Evolutionary conservation across 495 filamentous ascomycete species (phyloP).

Genomic region (Penicillium pulvis): DNA sequence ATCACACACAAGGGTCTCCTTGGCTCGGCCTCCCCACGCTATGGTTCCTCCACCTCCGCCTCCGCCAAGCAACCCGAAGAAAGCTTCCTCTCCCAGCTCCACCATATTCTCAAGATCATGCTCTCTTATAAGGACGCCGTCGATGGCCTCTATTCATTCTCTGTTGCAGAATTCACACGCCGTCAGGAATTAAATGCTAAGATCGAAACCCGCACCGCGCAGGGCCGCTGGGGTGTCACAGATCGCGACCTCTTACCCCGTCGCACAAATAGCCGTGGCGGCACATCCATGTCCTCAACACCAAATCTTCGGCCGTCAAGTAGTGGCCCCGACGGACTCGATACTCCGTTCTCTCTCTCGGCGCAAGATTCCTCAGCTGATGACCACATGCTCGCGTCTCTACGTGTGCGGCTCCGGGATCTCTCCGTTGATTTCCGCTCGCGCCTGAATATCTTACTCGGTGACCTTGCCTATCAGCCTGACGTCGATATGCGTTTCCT

Average conservation of each 20-base stretch:
- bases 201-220: constrained; percentile 64
- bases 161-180: constrained; percentile 87
- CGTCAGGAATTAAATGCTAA: constrained; percentile 81
- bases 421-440: constrained; percentile 74
- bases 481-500: constrained; percentile 96
- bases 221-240: constrained; percentile 63
- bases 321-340: constrained; percentile 31
- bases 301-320: constrained; percentile 31
- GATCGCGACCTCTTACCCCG: constrained; percentile 52
- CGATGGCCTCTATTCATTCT: constrained; percentile 91
- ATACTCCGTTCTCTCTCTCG: constrained; percentile 35
- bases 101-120: constrained; percentile 93
- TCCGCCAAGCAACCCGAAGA: constrained; percentile 62
- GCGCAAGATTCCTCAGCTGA: constrained; percentile 45
- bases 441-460: constrained; percentile 76
- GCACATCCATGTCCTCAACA: constrained; percentile 32
- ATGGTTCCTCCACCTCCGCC: constrained; percentile 41
- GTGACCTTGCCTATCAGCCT: constrained; percentile 88
- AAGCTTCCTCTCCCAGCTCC: constrained; percentile 86
- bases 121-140: constrained; percentile 90
- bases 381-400: constrained; percentile 70
- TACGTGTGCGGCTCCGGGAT: constrained; percentile 69
- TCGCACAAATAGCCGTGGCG: constrained; percentile 25
- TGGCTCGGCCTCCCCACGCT: constrained; percentile 58
- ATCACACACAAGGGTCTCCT: constrained; percentile 97